phyloP scores from a whole-genome alignment of 2,329 filamentous ascomycete species.

The Intubia oerlemansii region DNA sequence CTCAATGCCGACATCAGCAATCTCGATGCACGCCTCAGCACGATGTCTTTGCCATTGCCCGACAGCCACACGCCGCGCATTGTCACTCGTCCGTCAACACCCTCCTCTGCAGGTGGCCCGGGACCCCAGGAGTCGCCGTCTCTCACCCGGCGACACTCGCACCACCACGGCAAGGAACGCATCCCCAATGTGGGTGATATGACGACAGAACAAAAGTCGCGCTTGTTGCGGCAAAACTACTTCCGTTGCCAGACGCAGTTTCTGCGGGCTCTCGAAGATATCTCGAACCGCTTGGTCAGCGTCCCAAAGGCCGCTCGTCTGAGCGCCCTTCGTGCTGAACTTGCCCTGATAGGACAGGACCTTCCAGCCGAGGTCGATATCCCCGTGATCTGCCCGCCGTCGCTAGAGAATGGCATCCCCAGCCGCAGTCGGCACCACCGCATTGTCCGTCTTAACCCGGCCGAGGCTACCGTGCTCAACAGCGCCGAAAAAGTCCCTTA shows the following conservation, averaged over 20 bases:
- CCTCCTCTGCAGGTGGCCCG: conserved; percentile 12
- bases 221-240: conserved; percentile 58
- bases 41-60: conserved; percentile 44
- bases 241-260: conserved; percentile 68
- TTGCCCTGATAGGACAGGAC: conserved; percentile 63
- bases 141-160: conserved; percentile 25
- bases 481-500: conserved; percentile 76
- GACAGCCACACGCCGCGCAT: conserved; percentile 31
- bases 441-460: conserved; percentile 64
- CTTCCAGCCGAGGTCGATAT: conserved; percentile 69
- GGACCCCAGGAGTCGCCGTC: conserved; percentile 15
- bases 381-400: conserved; percentile 59
- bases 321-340: conserved; percentile 60
- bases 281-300: conserved; percentile 64
- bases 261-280: conserved; percentile 58
- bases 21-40: conserved; percentile 43
- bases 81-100: conserved; percentile 29
- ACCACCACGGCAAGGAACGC: conserved; percentile 39
- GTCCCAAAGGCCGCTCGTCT: conserved; percentile 66
- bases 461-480: conserved; percentile 67
- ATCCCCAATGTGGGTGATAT: conserved; percentile 36
- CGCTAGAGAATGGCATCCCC: conserved; percentile 49
- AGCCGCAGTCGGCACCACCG: conserved; percentile 60
- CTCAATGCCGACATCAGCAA: conserved; percentile 23
- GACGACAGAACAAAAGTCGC: conserved; percentile 44